Percentiles rank a stretch among this genome's conserved stretches.
phyloP scores from a whole-genome alignment of 2,329 filamentous ascomycete genomes.

The Escovopsis sp. region DNA sequence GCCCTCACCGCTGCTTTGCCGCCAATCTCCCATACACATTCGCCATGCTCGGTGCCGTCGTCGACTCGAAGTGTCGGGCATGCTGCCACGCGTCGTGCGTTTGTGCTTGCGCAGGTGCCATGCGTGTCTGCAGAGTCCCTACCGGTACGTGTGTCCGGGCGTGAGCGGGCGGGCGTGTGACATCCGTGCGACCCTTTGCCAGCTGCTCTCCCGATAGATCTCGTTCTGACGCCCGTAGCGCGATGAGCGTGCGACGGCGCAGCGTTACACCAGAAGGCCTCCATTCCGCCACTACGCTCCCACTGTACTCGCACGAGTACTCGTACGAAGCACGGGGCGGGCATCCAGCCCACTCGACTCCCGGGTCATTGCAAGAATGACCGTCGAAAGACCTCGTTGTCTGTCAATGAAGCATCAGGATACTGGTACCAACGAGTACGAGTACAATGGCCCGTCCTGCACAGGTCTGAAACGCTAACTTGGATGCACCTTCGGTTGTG shows the following conservation, averaged over 20 bases:
- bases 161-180: conserved; percentile 5
- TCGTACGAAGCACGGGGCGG: no score
- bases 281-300: no score
- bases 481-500: no score
- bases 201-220: conserved; percentile 1
- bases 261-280: conserved; percentile 3
- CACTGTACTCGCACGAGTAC: no score
- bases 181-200: conserved; percentile 3
- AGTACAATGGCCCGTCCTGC: no score
- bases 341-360: no score
- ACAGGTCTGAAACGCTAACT: no score
- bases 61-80: neutral
- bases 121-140: neutral
- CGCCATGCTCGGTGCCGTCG: neutral
- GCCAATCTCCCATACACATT: neutral
- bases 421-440: no score
- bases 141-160: neutral
- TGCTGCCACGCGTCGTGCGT: neutral
- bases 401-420: no score
- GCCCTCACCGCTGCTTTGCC: neutral
- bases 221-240: conserved; percentile 6
- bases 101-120: neutral
- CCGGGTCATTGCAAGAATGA: no score
- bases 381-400: no score
- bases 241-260: conserved; percentile 5